A percentile compares a stretch with the other conserved stretches of the same genome.
Conservation (phyloP, 2,329 filamentous ascomycete genomes). For the Alternaria atra region DNA sequence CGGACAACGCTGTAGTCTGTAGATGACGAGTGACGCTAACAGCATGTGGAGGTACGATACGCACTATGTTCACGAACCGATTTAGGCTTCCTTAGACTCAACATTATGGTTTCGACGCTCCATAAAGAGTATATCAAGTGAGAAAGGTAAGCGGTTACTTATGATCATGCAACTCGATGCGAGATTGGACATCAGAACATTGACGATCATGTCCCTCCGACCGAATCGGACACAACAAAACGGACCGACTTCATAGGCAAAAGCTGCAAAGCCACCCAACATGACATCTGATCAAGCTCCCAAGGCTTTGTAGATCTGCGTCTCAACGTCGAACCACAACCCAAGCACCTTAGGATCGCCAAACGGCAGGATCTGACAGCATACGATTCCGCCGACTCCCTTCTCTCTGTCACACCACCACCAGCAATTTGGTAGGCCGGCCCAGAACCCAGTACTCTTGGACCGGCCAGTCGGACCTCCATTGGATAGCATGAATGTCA, state of each 20-base stretch:
- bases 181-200: background rate
- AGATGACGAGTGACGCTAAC: background rate
- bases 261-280: background rate
- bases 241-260: slow-evolving; percentile 9
- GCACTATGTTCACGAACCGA: background rate
- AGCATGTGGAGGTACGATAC: background rate
- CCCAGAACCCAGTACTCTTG: slow-evolving; percentile 63
- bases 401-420: slow-evolving; percentile 70
- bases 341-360: slow-evolving; percentile 35
- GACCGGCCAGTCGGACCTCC: slow-evolving; percentile 34
- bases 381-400: slow-evolving; percentile 58
- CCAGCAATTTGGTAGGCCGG: slow-evolving; percentile 67
- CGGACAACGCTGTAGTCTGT: background rate
- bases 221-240: background rate
- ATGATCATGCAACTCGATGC: background rate
- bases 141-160: background rate
- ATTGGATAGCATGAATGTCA: slow-evolving; percentile 64
- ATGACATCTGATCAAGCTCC: slow-evolving; percentile 4
- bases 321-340: slow-evolving; percentile 14
- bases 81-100: background rate
- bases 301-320: slow-evolving; percentile 22
- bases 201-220: slow-evolving; percentile 2
- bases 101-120: background rate
- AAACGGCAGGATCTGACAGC: slow-evolving; percentile 43
- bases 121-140: background rate